phyloP scores from a whole-genome alignment of 129 eudicot genomes.

The Flaveria sonorensis region DNA sequence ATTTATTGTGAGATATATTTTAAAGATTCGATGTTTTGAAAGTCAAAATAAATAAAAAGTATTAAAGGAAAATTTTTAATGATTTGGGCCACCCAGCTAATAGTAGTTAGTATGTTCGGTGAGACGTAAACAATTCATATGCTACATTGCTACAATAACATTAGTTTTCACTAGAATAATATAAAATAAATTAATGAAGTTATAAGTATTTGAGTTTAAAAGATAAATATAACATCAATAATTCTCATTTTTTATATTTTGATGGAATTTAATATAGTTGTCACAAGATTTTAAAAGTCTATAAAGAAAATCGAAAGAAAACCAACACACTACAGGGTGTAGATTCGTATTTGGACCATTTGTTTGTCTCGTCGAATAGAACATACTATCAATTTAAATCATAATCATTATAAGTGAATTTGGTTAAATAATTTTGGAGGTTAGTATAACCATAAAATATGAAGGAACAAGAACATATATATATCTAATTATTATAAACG shows the following conservation, averaged over 20 bases:
- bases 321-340: slow-evolving; percentile 14
- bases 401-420: neutral
- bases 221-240: slow-evolving; percentile 4
- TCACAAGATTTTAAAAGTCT: neutral
- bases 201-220: neutral
- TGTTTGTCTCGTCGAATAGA: neutral
- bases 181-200: neutral
- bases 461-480: neutral
- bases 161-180: neutral
- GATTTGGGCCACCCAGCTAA: slow-evolving; percentile 22
- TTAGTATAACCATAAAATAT: neutral
- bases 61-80: neutral
- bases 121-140: neutral
- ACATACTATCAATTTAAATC: neutral
- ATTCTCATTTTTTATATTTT: slow-evolving; percentile 2
- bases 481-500: too few species aligned
- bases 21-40: neutral
- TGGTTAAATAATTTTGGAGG: neutral
- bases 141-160: neutral
- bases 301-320: neutral
- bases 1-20: too few species aligned
- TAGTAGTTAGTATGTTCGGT: slow-evolving; percentile 10
- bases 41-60: slow-evolving; percentile 2
- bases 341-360: slow-evolving; percentile 7
- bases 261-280: neutral